Percentiles rank a stretch among this genome's conserved stretches.
Evolutionary conservation across 352 stramenopile species (phyloP).

Genomic region (Elongisporangium senticosum): DNA sequence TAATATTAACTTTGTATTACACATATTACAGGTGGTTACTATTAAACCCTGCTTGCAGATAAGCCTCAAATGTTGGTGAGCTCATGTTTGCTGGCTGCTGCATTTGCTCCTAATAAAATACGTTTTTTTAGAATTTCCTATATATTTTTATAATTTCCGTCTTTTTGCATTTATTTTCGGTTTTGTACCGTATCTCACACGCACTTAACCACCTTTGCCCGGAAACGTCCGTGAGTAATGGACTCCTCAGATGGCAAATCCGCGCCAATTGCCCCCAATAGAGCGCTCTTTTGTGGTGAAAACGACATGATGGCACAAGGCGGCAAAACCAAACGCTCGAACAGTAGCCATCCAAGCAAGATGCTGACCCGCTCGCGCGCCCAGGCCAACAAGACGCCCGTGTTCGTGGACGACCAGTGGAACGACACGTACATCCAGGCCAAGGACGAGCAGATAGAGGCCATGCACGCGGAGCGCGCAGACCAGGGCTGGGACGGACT

Average conservation of each 20-base stretch:
- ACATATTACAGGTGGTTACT: too few relatives aligned
- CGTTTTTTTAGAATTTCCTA: too few relatives aligned
- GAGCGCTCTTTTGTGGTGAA: not conserved
- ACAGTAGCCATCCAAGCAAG: not conserved
- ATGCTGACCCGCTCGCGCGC: slow-evolving; percentile 74
- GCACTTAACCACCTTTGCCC: not conserved
- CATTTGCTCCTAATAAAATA: too few relatives aligned
- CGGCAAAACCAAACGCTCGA: not conserved
- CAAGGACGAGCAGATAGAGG: slow-evolving; percentile 83
- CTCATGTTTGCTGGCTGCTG: too few relatives aligned
- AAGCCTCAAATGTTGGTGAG: too few relatives aligned
- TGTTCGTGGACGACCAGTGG: slow-evolving; percentile 82
- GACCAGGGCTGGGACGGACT: slow-evolving; percentile 47
- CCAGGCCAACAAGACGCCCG: slow-evolving; percentile 52
- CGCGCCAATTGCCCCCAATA: not conserved
- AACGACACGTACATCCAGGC: slow-evolving; percentile 78
- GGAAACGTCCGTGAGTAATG: not conserved
- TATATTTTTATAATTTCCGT: too few relatives aligned
- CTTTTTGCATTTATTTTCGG: too few relatives aligned
- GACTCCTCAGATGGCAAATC: not conserved
- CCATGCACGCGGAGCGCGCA: slow-evolving; percentile 41
- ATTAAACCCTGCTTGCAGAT: too few relatives aligned
- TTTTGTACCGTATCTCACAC: too few relatives aligned
- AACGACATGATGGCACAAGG: not conserved
- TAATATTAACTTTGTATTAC: too few relatives aligned